Base-by-base conservation (phyloP, 2,329 filamentous ascomycete species). In the Mariannaea elegans region DNA sequence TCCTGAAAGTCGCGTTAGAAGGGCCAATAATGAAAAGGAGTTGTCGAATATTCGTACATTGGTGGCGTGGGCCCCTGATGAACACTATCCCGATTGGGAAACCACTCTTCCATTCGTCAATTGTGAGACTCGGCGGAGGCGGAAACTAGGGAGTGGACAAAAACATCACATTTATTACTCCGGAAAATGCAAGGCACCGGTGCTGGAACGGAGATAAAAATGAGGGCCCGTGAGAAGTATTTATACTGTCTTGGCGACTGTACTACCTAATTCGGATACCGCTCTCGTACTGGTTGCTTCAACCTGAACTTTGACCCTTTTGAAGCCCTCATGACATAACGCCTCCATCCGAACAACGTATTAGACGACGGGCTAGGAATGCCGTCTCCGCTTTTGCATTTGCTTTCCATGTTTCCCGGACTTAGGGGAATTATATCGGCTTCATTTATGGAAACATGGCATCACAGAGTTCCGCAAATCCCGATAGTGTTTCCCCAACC, bases 61-160 rank as follows among this genome's bases (percentile, higher is more conserved):
- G n/a, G n/a, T n/a, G n/a, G n/a, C n/a, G n/a, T n/a, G 14, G 36
- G 16, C n/a, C 7, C n/a, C n/a, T n/a, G n/a, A n/a, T 16, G 3
- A 21, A n/a, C 34, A 24, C 49, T 31, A 23, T 59, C 16, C 50
- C 14, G 2, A 24, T 45, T 50, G 16, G 50, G 56, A 32, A 54
- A 59, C 1, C 13, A 23, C 50, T 59, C 50, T 59, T 39, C 31
- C 13, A 54, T 59, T 59, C 38, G 56, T 13, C 12, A 14, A 18
- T 16, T 46, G 14, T 24, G 16, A 12, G 31, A 13, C 31, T 38
- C 31, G 10, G 18, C 27, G 10, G 42, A 21, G 18, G 16, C 19
- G 23, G 38, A 32, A 24, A 10, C 8, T 14, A 29, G 6, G 2
- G 2, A 5, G 9, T n/a, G 19, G 44, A 31, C 24, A 44, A 24